Base-by-base conservation (phyloP, 768 basidiomycete genomes). In the Boletus speciosus region DNA sequence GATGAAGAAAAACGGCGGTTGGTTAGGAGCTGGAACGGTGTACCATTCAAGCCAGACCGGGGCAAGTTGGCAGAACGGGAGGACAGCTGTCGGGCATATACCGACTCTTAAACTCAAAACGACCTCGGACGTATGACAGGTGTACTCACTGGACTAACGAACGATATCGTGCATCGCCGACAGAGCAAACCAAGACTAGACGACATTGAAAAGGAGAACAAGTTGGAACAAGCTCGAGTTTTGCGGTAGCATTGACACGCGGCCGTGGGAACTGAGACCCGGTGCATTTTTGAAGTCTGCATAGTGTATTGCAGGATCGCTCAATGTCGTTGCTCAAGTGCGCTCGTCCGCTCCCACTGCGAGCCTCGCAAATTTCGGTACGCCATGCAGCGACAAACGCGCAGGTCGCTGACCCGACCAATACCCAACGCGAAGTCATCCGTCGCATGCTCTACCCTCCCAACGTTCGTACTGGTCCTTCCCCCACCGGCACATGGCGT, bases 401-500 rank as follows among this genome's bases (percentile, higher is more conserved):
- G 38, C 65, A 67, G 57, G 19, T 8, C 4, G 15, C 49, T 32
- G 68, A 70, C 21, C 57, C 69, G 6, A 69, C 67, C 32, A 88
- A 89, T 65, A 82, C 84, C 35, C 81, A 81, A 63, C 79, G 81
- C 62, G 86, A 92, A 49, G 79, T 81, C 57, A 84, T 95, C 51
- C 88, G 90, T 56, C 84, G 84, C 63, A 78, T 81, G 44, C 82
- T 96, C 55, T 96, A 93, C 70, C 93, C 93, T 2, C 74, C 80
- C 40, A 90, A 88, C 66, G 68, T 88, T 49, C 84, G 84, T 56
- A 86, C 82, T 65, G 79, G 79, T 50, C 70, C 88, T 25, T 79
- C 86, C 19, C 93, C 93, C 3, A 86, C 83, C 3, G 93, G 93
- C 11, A 81, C 86, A 52, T 92, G 93, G 87, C 83, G 91, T 53